These are phyloP conservation scores for Backusella parvicylindrica DNA, from an alignment of 192 early-diverging fungal genomes.

Conservation along the genomic window DNA sequence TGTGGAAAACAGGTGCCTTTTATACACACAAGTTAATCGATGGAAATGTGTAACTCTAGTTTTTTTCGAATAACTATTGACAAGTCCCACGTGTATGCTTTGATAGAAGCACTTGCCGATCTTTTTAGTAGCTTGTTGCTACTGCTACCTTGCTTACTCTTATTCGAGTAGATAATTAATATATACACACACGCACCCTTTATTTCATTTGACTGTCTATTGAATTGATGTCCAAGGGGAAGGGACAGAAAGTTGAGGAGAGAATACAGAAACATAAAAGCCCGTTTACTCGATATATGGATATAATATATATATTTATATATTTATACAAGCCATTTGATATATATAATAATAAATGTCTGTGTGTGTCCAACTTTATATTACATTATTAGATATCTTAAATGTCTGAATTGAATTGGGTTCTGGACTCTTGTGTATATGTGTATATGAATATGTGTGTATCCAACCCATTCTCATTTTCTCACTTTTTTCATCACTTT, in stretches of 20 bases:
- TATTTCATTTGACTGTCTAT: neutral
- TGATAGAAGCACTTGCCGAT: neutral
- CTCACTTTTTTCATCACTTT: neutral
- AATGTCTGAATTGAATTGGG: neutral
- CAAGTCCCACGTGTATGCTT: neutral
- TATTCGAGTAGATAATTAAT: neutral
- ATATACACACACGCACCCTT: neutral
- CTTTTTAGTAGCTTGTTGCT: neutral
- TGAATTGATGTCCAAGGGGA: neutral
- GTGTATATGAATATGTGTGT: too few species aligned
- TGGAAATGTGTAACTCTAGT: neutral
- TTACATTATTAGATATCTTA: neutral
- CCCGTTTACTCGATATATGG: neutral
- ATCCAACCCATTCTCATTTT: neutral
- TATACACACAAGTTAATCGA: neutral
- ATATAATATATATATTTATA: neutral
- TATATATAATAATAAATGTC: neutral
- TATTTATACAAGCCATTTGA: neutral
- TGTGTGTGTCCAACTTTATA: neutral
- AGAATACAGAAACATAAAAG: neutral
- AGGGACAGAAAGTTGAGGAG: neutral
- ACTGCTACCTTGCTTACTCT: neutral
- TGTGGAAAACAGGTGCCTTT: neutral
- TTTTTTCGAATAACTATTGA: neutral
- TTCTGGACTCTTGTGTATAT: slow-evolving; percentile 4